Evolutionary conservation across 176 grass and related monocot genomes (phyloP).

Genomic region (Bromus sterilis): DNA sequence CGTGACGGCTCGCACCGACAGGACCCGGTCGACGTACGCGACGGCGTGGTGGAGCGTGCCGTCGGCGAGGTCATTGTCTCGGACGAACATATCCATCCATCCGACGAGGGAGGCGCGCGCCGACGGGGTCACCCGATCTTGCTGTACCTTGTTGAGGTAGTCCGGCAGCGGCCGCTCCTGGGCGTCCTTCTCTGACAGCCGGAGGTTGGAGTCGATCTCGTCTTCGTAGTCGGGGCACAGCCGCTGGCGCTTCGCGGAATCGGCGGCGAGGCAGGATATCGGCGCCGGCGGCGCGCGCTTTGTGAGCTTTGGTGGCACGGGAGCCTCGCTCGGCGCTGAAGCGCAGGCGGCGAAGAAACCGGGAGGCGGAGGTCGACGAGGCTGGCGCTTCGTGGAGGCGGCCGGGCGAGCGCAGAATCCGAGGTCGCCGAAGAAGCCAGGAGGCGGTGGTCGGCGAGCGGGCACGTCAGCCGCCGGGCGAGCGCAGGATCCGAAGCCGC

Average conservation of each 20-base stretch:
- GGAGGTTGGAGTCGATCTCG: not conserved
- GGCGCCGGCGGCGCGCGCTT: not conserved
- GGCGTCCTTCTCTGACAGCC: not conserved
- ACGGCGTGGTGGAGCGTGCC: constrained; percentile 9
- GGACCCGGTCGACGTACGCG: not conserved
- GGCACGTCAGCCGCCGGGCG: too few relatives aligned
- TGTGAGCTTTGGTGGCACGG: not conserved
- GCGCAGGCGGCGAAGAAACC: not conserved
- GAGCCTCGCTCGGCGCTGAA: not conserved
- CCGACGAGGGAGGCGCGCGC: not conserved
- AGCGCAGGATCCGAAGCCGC: not conserved
- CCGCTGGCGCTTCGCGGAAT: not conserved
- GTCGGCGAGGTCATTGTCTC: not conserved
- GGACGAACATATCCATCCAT: not conserved
- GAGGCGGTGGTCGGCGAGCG: too few relatives aligned
- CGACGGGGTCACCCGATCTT: not conserved
- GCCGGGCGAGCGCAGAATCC: too few relatives aligned
- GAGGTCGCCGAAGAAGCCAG: too few relatives aligned
- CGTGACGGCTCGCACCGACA: not conserved
- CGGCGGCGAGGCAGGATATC: not conserved
- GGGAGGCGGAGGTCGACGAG: not conserved
- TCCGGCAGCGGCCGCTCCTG: not conserved
- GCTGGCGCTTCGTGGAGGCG: not conserved
- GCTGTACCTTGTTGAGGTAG: not conserved
- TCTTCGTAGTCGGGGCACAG: not conserved